A percentile compares a stretch with the other conserved stretches of the same genome.
Evolutionary conservation across 306 rosid species (phyloP).

Genomic region (Sindora glabra): DNA sequence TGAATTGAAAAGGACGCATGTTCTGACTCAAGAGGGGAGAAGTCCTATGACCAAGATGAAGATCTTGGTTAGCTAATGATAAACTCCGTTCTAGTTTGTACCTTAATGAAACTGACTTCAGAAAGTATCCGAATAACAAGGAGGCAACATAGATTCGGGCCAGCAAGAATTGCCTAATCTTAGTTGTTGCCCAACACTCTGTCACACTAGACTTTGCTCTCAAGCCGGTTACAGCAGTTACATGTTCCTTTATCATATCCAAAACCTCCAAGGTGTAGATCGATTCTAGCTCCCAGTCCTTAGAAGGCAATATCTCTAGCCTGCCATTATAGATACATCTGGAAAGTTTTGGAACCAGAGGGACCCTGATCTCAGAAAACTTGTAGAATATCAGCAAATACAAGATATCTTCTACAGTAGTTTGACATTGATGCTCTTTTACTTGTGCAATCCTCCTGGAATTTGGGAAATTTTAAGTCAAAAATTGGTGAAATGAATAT

Average conservation of each 20-base stretch:
- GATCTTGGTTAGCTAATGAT: constrained; percentile 34
- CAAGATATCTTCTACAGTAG: constrained; percentile 84
- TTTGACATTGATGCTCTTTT: constrained; percentile 76
- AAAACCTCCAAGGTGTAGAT: constrained; percentile 61
- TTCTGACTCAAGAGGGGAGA: constrained; percentile 31
- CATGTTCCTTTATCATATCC: constrained; percentile 79
- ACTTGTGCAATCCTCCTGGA: constrained; percentile 84
- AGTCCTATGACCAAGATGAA: constrained; percentile 34
- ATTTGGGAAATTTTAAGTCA: constrained; percentile 38
- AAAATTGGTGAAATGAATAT: background rate
- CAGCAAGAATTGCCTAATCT: constrained; percentile 43
- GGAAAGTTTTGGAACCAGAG: constrained; percentile 77
- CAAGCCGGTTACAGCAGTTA: constrained; percentile 64
- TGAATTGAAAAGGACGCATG: constrained; percentile 35
- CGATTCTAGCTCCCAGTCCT: constrained; percentile 92
- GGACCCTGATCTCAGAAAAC: constrained; percentile 85
- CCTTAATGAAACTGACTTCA: constrained; percentile 72
- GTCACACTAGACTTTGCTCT: constrained; percentile 73
- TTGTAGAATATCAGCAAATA: constrained; percentile 60
- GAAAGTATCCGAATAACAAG: constrained; percentile 77
- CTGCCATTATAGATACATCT: constrained; percentile 77
- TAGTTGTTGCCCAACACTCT: constrained; percentile 81
- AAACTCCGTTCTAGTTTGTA: constrained; percentile 56
- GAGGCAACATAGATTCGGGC: constrained; percentile 65
- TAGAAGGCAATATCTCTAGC: constrained; percentile 85